Base-by-base conservation (phyloP, 2,329 filamentous ascomycete genomes). In the Nemania serpens region DNA sequence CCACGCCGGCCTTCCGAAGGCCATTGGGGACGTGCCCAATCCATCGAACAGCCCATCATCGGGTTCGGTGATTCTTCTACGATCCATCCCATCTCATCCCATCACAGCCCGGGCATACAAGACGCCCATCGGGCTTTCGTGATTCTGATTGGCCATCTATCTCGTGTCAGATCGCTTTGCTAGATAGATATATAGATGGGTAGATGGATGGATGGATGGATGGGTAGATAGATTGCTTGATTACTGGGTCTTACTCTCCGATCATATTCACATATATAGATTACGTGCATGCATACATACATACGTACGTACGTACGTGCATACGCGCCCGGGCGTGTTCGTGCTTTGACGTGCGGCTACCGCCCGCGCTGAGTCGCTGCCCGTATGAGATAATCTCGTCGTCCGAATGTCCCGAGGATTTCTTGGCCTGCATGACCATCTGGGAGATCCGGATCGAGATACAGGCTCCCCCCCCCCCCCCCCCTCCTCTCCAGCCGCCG, bases 351-450 rank as follows among this genome's bases (percentile, higher is more conserved):
- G 46, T 55, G 58, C 48, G 58, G 41, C 52, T 47, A 34, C 53
- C 48, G 25, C 48, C 2, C 34, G 18, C 41, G 29, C 29, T 13
- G 37, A 33, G 48, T 42, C 10, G 43, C 36, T n/a, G 34, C 33
- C 39, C 15, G 22, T 56, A 37, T 36, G 42, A 12, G 11, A 13
- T 29, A 34, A 13, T 17, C 11, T 36, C n/a, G 48, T 61, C 59
- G 52, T 36, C 54, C 49, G 55, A 45, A 42, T 43, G 45, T 33
- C 29, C 54, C 51, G 39, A 49, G 36, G 20, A 18, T 42, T 20
- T 50, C 59, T 61, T 61, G 59, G 59, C 59, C 41, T 58, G 59
- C 59, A 61, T 57, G 22, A 33, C 18, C 39, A 57, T 18, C 39
- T 42, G 22, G 45, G 49, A 57, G 43, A 57, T 58, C 18, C 18